Conservation (phyloP, 352 stramenopile species). For the Aphanomyces stellatus region DNA sequence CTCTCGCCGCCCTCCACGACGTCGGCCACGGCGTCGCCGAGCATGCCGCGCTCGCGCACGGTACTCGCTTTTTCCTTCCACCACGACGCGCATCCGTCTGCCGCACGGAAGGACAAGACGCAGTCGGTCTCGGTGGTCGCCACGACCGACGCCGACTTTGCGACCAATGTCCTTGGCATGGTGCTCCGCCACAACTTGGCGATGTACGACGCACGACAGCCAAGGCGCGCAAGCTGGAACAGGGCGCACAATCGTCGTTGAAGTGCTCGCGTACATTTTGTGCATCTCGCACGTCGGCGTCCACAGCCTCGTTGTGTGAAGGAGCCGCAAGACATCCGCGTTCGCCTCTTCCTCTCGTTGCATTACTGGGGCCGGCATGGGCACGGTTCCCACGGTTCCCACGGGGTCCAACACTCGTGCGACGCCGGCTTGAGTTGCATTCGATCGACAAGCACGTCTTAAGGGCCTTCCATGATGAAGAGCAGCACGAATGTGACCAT, state of each 20-base stretch:
- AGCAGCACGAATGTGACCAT: too few relatives aligned
- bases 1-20: not conserved
- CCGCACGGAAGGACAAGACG: slow-evolving; percentile 49
- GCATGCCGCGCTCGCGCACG: not conserved
- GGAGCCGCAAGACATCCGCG: slow-evolving; percentile 53
- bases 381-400: slow-evolving; percentile 45
- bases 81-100: not conserved
- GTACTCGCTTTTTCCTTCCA: not conserved
- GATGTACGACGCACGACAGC: slow-evolving; percentile 11
- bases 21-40: not conserved
- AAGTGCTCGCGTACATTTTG: slow-evolving; percentile 55
- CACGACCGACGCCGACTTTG: slow-evolving; percentile 31
- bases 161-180: slow-evolving; percentile 16
- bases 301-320: slow-evolving; percentile 46
- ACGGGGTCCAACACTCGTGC: too few relatives aligned
- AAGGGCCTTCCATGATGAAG: too few relatives aligned
- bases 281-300: slow-evolving; percentile 58
- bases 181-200: slow-evolving; percentile 18
- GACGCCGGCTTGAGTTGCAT: slow-evolving; percentile 47
- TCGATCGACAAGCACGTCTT: not conserved
- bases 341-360: slow-evolving; percentile 64
- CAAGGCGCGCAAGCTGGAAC: slow-evolving; percentile 34
- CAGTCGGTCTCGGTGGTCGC: slow-evolving; percentile 47
- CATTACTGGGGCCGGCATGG: slow-evolving; percentile 30
- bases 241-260: slow-evolving; percentile 43